These are phyloP conservation scores for Auriscalpium orientale DNA, from an alignment of 768 basidiomycete genomes.

Conservation along the genomic window DNA sequence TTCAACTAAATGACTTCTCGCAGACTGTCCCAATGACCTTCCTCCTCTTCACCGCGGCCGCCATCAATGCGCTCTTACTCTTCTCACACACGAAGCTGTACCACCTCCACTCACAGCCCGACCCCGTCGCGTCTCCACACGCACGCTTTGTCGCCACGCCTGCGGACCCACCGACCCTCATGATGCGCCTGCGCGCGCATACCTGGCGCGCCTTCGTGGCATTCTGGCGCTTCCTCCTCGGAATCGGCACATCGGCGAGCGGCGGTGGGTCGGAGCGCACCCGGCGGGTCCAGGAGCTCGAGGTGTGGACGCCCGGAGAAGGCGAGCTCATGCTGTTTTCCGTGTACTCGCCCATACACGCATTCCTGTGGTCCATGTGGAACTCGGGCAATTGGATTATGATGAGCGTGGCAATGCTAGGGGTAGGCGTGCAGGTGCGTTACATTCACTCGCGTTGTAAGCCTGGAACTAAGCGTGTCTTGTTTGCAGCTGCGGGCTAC, in stretches of 20 bases:
- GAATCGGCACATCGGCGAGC: conserved; percentile 37
- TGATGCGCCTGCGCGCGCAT: conserved; percentile 16
- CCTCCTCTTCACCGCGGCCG: conserved; percentile 44
- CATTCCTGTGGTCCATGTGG: conserved; percentile 65
- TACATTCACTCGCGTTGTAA: not conserved
- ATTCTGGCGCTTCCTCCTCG: conserved; percentile 62
- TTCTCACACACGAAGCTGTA: conserved; percentile 66
- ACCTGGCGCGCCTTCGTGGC: conserved; percentile 46
- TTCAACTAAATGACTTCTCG: not conserved
- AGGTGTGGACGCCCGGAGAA: conserved; percentile 72
- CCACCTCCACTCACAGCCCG: conserved; percentile 53
- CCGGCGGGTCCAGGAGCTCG: conserved; percentile 63
- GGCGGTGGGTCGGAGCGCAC: conserved; percentile 4
- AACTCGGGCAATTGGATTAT: conserved; percentile 70
- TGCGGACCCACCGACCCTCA: conserved; percentile 32
- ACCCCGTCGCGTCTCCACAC: conserved; percentile 64
- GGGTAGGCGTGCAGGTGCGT: conserved; percentile 57
- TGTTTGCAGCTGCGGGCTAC: conserved; percentile 38
- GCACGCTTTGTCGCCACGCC: conserved; percentile 56
- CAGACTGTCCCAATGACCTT: conserved; percentile 63
- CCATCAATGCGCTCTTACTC: conserved; percentile 56
- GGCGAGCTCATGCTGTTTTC: conserved; percentile 63
- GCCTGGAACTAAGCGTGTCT: not conserved
- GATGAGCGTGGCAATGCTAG: conserved; percentile 60
- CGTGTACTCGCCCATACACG: conserved; percentile 74